These are phyloP conservation scores for Kuraishia capsulata DNA, from an alignment of 805 yeast species.

Conservation along the genomic window DNA sequence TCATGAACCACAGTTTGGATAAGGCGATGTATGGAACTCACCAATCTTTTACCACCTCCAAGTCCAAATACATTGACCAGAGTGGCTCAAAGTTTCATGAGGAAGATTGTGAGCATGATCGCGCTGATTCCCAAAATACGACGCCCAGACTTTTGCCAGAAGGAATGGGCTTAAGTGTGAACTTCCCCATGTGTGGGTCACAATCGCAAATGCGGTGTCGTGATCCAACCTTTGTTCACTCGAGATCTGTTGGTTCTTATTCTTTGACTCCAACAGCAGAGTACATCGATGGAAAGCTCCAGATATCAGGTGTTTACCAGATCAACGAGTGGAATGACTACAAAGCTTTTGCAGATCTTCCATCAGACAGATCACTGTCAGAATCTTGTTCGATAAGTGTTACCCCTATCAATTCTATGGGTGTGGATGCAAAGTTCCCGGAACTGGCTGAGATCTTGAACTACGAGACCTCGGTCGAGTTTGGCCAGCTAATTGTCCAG, in stretches of 20 bases:
- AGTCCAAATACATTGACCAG: constrained; percentile 7
- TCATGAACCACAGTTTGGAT: background rate
- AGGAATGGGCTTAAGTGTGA: constrained; percentile 39
- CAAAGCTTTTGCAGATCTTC: background rate
- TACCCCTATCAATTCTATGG: constrained; percentile 3
- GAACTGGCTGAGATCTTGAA: background rate
- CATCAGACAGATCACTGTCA: background rate
- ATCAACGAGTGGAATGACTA: background rate
- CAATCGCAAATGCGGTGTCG: constrained; percentile 24
- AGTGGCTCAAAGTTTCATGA: constrained; percentile 1
- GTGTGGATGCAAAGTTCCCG: background rate
- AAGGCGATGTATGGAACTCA: constrained; percentile 7
- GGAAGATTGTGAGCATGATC: constrained; percentile 2
- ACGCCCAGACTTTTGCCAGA: constrained; percentile 29
- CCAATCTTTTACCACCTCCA: constrained; percentile 11
- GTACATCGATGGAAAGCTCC: constrained; percentile 3
- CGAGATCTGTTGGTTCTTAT: constrained; percentile 35
- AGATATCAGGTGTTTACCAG: background rate
- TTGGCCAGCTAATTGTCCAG: background rate
- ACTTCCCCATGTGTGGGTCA: constrained; percentile 33
- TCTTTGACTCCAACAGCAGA: constrained; percentile 11
- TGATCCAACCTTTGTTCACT: constrained; percentile 30
- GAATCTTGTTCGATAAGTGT: constrained; percentile 3
- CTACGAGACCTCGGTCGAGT: background rate
- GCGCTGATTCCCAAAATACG: constrained; percentile 1